Conservation (phyloP, 352 stramenopile species). For the Elongisporangium prolatum region DNA sequence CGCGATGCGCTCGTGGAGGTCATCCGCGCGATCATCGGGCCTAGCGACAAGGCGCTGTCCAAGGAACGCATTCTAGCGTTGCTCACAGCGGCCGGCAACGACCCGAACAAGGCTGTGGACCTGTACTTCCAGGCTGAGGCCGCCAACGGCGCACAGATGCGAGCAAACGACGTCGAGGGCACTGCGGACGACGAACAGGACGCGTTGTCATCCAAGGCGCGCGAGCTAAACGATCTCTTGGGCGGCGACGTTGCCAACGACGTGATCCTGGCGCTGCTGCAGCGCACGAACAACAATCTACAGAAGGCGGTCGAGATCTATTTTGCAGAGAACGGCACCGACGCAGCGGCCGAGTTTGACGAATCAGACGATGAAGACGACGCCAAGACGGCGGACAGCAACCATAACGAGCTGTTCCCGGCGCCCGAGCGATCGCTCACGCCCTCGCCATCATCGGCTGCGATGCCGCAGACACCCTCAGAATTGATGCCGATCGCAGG, state of each 20-base stretch:
- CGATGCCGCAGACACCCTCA: slow-evolving; percentile 29
- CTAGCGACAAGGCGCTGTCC: slow-evolving; percentile 43
- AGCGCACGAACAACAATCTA: slow-evolving; percentile 63
- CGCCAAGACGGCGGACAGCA: slow-evolving; percentile 21
- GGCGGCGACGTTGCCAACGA: slow-evolving; percentile 56
- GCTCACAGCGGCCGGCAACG: slow-evolving; percentile 49
- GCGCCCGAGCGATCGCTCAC: slow-evolving; percentile 14
- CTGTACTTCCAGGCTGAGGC: slow-evolving; percentile 70
- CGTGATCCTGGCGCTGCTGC: slow-evolving; percentile 48
- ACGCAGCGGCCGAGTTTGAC: slow-evolving; percentile 27
- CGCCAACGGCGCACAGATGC: slow-evolving; percentile 26
- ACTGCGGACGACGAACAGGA: slow-evolving; percentile 30
- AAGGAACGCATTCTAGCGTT: slow-evolving; percentile 63
- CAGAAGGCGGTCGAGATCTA: slow-evolving; percentile 79
- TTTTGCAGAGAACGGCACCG: slow-evolving; percentile 56
- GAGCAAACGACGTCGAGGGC: slow-evolving; percentile 52
- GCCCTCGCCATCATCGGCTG: slow-evolving; percentile 25
- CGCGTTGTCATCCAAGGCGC: slow-evolving; percentile 38
- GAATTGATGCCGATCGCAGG: slow-evolving; percentile 43
- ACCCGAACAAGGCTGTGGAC: slow-evolving; percentile 82
- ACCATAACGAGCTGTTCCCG: slow-evolving; percentile 24
- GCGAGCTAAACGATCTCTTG: slow-evolving; percentile 67
- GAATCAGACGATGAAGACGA: slow-evolving; percentile 44
- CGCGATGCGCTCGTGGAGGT: slow-evolving; percentile 67
- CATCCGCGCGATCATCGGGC: slow-evolving; percentile 75